Conservation (phyloP, 2,329 filamentous ascomycete genomes). For the Gnomoniopsis sp. region DNA sequence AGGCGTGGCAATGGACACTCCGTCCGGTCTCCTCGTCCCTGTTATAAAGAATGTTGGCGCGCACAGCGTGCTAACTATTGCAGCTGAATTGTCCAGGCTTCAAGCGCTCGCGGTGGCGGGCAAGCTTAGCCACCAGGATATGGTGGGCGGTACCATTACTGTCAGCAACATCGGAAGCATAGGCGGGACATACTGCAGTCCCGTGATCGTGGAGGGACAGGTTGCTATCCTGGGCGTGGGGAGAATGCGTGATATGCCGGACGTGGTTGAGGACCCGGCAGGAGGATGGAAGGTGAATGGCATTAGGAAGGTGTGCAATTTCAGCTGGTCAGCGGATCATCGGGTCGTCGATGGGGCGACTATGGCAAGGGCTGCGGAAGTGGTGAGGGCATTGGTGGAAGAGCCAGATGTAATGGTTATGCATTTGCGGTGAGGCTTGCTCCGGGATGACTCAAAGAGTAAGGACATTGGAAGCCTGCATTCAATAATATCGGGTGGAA, state of each 20-base stretch:
- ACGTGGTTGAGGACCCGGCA: constrained; percentile 61
- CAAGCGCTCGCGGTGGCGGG: constrained; percentile 71
- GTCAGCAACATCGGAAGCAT: constrained; percentile 96
- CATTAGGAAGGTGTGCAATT: constrained; percentile 69
- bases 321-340: constrained; percentile 97
- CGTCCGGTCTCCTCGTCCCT: constrained; percentile 81
- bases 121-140: constrained; percentile 70
- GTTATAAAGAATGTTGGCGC: constrained; percentile 81
- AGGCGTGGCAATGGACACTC: constrained; percentile 92
- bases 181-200: constrained; percentile 86
- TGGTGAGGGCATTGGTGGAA: constrained; percentile 75
- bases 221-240: constrained; percentile 91
- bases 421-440: constrained; percentile 63
- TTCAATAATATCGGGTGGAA: too few relatives aligned
- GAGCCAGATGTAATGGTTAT: constrained; percentile 84
- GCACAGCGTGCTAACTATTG: constrained; percentile 74
- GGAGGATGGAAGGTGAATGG: constrained; percentile 34
- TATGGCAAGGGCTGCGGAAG: constrained; percentile 84
- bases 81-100: constrained; percentile 70
- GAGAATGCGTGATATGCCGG: constrained; percentile 73
- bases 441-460: not conserved
- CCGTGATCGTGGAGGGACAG: constrained; percentile 86
- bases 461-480: not conserved
- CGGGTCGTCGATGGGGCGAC: constrained; percentile 92
- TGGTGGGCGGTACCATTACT: constrained; percentile 86